These are phyloP conservation scores for Verticillium isaacii DNA, from an alignment of 2,329 filamentous ascomycete species.

Conservation along the genomic window DNA sequence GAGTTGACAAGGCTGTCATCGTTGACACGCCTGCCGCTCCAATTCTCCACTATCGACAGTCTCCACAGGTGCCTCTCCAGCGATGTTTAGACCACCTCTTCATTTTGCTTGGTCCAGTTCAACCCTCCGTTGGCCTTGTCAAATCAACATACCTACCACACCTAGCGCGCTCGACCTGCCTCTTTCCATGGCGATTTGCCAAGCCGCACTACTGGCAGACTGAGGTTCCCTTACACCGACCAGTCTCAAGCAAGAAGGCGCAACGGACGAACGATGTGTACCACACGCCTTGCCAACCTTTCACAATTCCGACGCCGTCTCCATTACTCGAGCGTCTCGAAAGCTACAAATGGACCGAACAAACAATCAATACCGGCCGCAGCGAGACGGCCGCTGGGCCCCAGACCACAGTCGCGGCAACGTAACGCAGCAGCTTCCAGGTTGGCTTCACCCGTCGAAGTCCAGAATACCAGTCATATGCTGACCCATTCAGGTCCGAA, in stretches of 20 bases:
- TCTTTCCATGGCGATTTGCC: too few relatives aligned
- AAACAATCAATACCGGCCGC: neutral
- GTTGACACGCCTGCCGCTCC: too few relatives aligned
- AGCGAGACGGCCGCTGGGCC: neutral
- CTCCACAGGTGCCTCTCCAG: too few relatives aligned
- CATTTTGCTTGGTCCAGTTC: too few relatives aligned
- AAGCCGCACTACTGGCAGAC: too few relatives aligned
- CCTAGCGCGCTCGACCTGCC: too few relatives aligned
- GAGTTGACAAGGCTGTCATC: too few relatives aligned
- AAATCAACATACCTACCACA: too few relatives aligned
- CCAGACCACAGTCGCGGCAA: neutral
- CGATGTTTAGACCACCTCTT: too few relatives aligned
- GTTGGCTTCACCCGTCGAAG: neutral
- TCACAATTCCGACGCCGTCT: neutral
- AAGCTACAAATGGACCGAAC: neutral
- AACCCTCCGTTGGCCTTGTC: too few relatives aligned
- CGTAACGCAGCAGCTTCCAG: neutral
- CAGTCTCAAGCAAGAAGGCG: slow-evolving; percentile 11
- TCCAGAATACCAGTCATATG: neutral
- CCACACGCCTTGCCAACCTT: neutral
- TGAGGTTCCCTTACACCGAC: too few relatives aligned
- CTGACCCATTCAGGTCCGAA: neutral
- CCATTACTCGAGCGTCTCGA: neutral
- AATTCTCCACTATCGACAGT: too few relatives aligned
- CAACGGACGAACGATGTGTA: neutral